Base-by-base conservation (phyloP, 352 stramenopile species). In the Globisporangium nunn region DNA sequence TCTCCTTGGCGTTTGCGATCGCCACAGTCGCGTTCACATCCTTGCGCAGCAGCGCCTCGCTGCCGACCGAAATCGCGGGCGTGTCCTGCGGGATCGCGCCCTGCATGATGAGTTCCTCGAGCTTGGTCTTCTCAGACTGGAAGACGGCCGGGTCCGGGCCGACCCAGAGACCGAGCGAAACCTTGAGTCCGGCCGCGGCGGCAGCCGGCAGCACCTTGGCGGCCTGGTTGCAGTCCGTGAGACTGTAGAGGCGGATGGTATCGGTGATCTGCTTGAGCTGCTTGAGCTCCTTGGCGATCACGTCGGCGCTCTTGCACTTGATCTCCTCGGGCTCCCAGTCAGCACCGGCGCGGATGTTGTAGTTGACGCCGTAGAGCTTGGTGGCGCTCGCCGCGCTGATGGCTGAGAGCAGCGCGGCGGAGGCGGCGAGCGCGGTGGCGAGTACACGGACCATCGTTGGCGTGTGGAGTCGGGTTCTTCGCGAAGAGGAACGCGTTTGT, bases 141-240 rank as follows among this genome's bases (percentile, higher is more conserved):
- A 86, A 88, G 15, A 71, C 59, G 3, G 49, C 31, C 4, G 62
- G 54, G n/a, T 78, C 53, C 3, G 12, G 52, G 44, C 39, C 70
- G n/a, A 91, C 78, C 78, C 81, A 91, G 12, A 91, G 66, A 1
- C 78, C 81, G 55, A 91, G 59, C 31, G 73, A 75, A 45, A 89
- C 69, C 30, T 50, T 72, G 46, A 91, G 39, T 0, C 77, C 75
- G 0, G 67, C 70, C 1, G 69, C 64, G 31, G 82, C 70, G 18
- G 78, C 75, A 0, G 63, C 74, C 8, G 73, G 68, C 23, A 87
- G 50, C 12, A 82, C 74, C 8, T 66, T 63, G 10, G 28, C 64
- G 1, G 58, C 69, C 57, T 85, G 71, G 51, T 80, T 59, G 58
- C 80, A 88, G 68, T 90, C 77, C 35, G 58, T 71, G 40, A 90